Base-by-base conservation (phyloP, 352 stramenopile genomes). In the Pythium dissimile region DNA sequence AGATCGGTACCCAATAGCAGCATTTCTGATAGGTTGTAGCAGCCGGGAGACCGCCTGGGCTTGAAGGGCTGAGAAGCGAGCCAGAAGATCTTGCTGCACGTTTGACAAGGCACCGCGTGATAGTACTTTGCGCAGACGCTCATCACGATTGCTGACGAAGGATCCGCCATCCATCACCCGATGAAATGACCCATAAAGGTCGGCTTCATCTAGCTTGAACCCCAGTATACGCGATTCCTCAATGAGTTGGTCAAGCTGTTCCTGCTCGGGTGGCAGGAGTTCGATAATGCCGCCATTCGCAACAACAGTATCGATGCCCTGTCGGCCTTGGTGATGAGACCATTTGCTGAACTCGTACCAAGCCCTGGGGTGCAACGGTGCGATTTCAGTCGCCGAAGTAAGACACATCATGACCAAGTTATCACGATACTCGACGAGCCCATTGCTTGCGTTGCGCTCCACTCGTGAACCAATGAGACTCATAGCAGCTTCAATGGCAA, bases 321-420 rank as follows among this genome's bases (percentile, higher is more conserved):
- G 54, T 30, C 72, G 79, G 12, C 73, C 76, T 31, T 70, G 73
- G 31, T 76, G 60, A 37, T 93, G 89, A 28, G 73, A 88, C 84
- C 84, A 93, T 49, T 89, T 67, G 55, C 79, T 78, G 42, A 88
- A 93, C 23, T 66, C 51, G 38, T 83, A 52, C 80, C 80, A 93
- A 1, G 71, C 75, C 30, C 74, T 72, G 5, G 67, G 39, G 42
- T 73, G 83, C 26, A 58, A 62, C 27, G 73, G 67, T 1, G 54
- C 54, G 18, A 87, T 41, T 11, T 61, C 35, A 6, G 73, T 75
- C 4, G 78, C 80, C 20, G 54, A 55, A 18, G 56, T 20, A 13
- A 73, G 39, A 49, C 50, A 73, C 20, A 42, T 30, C 38, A 26
- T 70, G 28, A 58, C 63, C 34, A 64, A 18, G 39, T 58, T 28